phyloP scores from a whole-genome alignment of 192 early-diverging fungal species.

The Backusella tuberculispora region DNA sequence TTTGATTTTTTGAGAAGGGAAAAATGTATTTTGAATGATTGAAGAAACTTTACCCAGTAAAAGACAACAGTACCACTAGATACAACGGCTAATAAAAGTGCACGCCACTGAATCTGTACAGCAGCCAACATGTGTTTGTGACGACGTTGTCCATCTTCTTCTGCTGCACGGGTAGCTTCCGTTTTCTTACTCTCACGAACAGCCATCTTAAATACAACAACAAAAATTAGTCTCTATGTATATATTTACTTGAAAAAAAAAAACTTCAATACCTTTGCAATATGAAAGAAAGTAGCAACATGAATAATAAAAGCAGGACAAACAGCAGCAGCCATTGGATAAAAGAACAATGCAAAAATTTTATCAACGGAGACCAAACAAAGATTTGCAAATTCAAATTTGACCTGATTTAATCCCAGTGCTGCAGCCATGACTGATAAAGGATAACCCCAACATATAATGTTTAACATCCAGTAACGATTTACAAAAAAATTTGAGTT shows the following conservation, averaged over 20 bases:
- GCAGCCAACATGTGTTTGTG: conserved; percentile 53
- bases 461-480: conserved; percentile 46
- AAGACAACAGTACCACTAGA: conserved; percentile 48
- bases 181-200: conserved; percentile 33
- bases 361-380: conserved; percentile 49
- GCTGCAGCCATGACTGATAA: conserved; percentile 41
- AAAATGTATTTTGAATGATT: too few relatives aligned
- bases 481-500: conserved; percentile 51
- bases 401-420: conserved; percentile 43
- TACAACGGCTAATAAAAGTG: conserved; percentile 48
- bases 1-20: too few relatives aligned
- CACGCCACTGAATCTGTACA: conserved; percentile 59
- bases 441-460: conserved; percentile 55
- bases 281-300: conserved; percentile 55
- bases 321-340: conserved; percentile 55
- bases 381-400: conserved; percentile 54
- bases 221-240: background rate
- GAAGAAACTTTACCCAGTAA: conserved; percentile 45
- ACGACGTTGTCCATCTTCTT: conserved; percentile 33
- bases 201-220: conserved; percentile 22
- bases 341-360: conserved; percentile 52
- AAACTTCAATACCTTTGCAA: conserved; percentile 39
- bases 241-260: background rate
- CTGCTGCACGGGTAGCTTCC: conserved; percentile 13
- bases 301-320: conserved; percentile 54